Base-by-base conservation (phyloP, 2,329 filamentous ascomycete species). In the Colletotrichum simmondsii region DNA sequence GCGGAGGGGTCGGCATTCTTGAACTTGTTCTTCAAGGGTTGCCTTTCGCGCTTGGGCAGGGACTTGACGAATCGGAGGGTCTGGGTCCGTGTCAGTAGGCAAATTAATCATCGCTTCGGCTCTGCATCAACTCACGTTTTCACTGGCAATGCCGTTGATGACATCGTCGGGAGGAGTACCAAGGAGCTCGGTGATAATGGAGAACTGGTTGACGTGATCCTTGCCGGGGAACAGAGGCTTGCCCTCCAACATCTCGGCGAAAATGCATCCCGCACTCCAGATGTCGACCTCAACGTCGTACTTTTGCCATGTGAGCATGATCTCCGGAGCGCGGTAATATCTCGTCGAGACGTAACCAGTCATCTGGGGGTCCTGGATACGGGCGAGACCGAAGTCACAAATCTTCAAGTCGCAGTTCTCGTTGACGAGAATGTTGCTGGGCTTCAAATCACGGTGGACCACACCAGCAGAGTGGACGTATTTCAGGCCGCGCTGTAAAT, bases 271-370 rank as follows among this genome's bases (percentile, higher is more conserved):
- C 22, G 96, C 96, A 82, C 97, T 98, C 97, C 97, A 99, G 81
- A 99, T 98, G 82, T 99, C 97, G 71, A 99, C 97, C 86, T 98
- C 97, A 60, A 98, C 92, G 78, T 99, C 97, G 85, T 99, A 99
- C 87, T 99, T 99, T 88, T 99, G 97, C 97, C 97, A 99, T 76
- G 97, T 98, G 81, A 99, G 95, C 97, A 99, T 99, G 82, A 99
- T 99, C 85, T 99, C 97, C 22, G 97, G 97, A 10, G 97, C 97
- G 80, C 97, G 92, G 89, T 99, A 99, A 89, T 99, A 99, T 88
- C 97, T 90, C 75, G 97, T 99, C 60, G 97, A 98, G 74, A 99
- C 97, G 81, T 99, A 99, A 78, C 97, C 97, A 54, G 97, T 99
- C 97, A 99, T 99, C 85, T 99, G 97, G 46, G 97, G 97, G 81